phyloP scores from a whole-genome alignment of 495 filamentous ascomycete genomes.

The Bombardia bombarda region DNA sequence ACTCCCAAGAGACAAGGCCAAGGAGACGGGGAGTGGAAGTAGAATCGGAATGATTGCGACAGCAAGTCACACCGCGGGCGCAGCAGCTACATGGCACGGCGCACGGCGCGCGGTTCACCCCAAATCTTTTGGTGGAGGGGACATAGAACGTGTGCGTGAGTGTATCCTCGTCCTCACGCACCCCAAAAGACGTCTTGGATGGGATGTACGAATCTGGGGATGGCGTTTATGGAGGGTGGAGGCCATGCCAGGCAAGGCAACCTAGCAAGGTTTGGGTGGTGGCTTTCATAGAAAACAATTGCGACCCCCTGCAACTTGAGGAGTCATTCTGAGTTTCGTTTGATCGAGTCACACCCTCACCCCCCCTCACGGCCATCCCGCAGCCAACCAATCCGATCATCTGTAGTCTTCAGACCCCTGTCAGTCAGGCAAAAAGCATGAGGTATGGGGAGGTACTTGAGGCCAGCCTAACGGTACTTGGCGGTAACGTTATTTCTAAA shows the following conservation, averaged over 20 bases:
- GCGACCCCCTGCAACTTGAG: conserved; percentile 7
- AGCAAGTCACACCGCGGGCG: conserved; percentile 23
- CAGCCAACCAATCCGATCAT: conserved; percentile 7
- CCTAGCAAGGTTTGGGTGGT: no score
- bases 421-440: conserved; percentile 15
- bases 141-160: conserved; percentile 7
- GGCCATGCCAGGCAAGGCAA: no score
- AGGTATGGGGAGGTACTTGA: conserved; percentile 13
- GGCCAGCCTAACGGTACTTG: conserved; percentile 18
- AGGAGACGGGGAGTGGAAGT: conserved; percentile 7
- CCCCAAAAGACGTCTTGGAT: no score
- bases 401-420: not conserved
- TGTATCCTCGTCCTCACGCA: no score
- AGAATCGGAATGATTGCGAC: conserved; percentile 15
- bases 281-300: no score
- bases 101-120: conserved; percentile 17
- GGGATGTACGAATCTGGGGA: conserved; percentile 19
- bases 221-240: no score
- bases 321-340: conserved; percentile 13
- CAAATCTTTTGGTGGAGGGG: no score
- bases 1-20: not conserved
- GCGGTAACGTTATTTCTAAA: not conserved
- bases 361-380: conserved; percentile 5
- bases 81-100: conserved; percentile 7
- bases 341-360: conserved; percentile 17